Conservation (phyloP, 768 basidiomycete species). For the Agrocybe chaxingu region DNA sequence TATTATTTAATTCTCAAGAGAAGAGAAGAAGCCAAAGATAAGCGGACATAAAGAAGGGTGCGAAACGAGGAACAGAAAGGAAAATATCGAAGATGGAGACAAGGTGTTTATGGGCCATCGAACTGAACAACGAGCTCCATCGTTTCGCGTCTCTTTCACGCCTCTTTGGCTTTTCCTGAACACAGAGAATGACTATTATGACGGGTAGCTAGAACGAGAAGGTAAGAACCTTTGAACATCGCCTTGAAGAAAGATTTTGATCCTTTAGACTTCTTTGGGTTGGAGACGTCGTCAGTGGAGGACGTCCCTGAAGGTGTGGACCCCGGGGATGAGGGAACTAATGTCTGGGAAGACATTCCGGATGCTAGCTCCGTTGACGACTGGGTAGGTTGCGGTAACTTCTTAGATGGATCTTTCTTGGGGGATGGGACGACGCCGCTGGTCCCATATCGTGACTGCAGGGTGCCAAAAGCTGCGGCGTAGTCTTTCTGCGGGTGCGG, state of each 20-base stretch:
- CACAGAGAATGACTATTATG: background rate
- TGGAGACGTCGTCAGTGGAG: background rate
- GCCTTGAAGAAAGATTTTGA: constrained; percentile 15
- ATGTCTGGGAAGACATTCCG: background rate
- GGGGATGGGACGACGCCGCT: constrained; percentile 26
- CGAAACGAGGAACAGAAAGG: no score
- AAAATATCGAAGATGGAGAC: no score
- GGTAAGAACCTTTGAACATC: constrained; percentile 20
- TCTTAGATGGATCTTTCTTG: constrained; percentile 23
- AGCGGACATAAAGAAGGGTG: background rate
- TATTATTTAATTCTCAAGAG: background rate
- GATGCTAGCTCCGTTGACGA: constrained; percentile 5
- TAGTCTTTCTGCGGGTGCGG: constrained; percentile 30
- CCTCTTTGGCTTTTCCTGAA: constrained; percentile 10
- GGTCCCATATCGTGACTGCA: constrained; percentile 35
- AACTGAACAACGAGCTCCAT: no score
- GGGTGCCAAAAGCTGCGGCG: constrained; percentile 29
- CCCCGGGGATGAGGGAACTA: background rate
- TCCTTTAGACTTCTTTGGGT: constrained; percentile 10
- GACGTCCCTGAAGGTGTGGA: constrained; percentile 2
- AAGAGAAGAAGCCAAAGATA: background rate
- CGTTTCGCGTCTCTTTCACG: background rate
- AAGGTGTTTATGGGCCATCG: no score
- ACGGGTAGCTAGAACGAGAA: background rate
- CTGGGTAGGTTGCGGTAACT: constrained; percentile 14